Base-by-base conservation (phyloP, 2,329 filamentous ascomycete species). In the Hymenoscyphus scutula region DNA sequence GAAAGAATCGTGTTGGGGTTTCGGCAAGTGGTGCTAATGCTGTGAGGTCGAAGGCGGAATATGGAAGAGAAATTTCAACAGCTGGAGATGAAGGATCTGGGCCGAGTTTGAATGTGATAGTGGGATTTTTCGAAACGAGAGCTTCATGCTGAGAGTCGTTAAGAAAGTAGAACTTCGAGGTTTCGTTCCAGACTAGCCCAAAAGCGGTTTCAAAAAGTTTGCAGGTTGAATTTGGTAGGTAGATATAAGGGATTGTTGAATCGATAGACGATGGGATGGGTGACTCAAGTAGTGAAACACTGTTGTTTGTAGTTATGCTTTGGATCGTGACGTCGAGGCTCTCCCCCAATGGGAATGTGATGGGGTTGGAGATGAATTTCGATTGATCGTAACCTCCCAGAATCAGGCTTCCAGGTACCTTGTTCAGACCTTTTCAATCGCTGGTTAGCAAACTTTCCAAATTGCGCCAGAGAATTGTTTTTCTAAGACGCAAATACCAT, bases 311-410 rank as follows among this genome's bases (percentile, higher is more conserved):
- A 2, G 76, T 72, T 30, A 71, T 74, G 2, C 69, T 61, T 63
- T 76, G 73, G 4, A 78, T 69, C 17, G 65, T 66, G 11, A 77
- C 74, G 0, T 76, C 72, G 1, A 79, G 72, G 53, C 75, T 74
- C 15, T 67, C 70, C 4, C 74, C 72, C 71, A 78, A 74, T 23
- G 71, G 72, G 64, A 77, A 77, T 3, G 72, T 72, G 5, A 74
- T 72, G 6, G 72, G 67, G 62, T 76, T 77, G 34, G 73, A 70
- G 1, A 59, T 65, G 66, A 77, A 78, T 30, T 74, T 72, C 0
- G 76, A 76, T 0, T 71, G 70, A 59, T 78, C 76, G 61, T 78
- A 78, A 7, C 77, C 77, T 7, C 74, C 76, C 34, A 78, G 72
- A 13, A 76, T 74, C 13, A 78, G 63, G 37, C 76, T 76, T 5